phyloP scores from a whole-genome alignment of 2,329 filamentous ascomycete genomes.

The Dactylellina leptospora region DNA sequence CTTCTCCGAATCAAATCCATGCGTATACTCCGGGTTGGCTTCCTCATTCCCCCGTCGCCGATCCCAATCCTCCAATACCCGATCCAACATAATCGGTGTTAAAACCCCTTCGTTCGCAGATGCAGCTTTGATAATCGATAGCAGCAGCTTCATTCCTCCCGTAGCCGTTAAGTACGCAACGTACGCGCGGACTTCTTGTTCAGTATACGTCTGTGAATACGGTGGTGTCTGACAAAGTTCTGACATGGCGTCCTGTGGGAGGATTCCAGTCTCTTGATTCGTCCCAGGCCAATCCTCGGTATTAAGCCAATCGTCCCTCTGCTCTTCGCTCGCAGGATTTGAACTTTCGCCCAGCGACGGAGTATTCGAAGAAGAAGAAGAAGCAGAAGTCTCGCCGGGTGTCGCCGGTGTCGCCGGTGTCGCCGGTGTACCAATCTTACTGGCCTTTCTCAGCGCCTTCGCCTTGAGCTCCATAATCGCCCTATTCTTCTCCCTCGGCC shows the following conservation, averaged over 20 bases:
- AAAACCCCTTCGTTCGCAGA: slow-evolving; percentile 20
- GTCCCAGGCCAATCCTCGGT: slow-evolving; percentile 45
- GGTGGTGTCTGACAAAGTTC: slow-evolving; percentile 46
- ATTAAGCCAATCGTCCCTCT: slow-evolving; percentile 30
- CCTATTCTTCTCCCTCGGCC: slow-evolving; percentile 49
- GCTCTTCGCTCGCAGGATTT: slow-evolving; percentile 18
- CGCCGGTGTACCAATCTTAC: slow-evolving; percentile 37
- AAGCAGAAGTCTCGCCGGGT: slow-evolving; percentile 17
- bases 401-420: slow-evolving; percentile 39
- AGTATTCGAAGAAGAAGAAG: not conserved
- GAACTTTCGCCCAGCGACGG: not conserved
- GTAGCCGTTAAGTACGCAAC: slow-evolving; percentile 39
- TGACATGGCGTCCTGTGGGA: slow-evolving; percentile 19
- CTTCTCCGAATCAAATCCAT: slow-evolving; percentile 41
- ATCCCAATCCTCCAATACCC: slow-evolving; percentile 29
- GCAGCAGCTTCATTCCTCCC: slow-evolving; percentile 44
- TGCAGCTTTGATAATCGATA: slow-evolving; percentile 21
- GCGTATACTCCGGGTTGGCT: slow-evolving; percentile 23
- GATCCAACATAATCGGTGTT: slow-evolving; percentile 25
- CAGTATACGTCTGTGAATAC: slow-evolving; percentile 44
- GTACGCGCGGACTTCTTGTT: slow-evolving; percentile 47
- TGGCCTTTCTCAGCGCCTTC: slow-evolving; percentile 45
- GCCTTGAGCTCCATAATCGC: slow-evolving; percentile 51
- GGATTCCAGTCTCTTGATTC: not conserved
- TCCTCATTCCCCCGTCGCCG: slow-evolving; percentile 10